These are phyloP conservation scores for Stereocaulon alpinum DNA, from an alignment of 495 filamentous ascomycete genomes.

Conservation along the genomic window DNA sequence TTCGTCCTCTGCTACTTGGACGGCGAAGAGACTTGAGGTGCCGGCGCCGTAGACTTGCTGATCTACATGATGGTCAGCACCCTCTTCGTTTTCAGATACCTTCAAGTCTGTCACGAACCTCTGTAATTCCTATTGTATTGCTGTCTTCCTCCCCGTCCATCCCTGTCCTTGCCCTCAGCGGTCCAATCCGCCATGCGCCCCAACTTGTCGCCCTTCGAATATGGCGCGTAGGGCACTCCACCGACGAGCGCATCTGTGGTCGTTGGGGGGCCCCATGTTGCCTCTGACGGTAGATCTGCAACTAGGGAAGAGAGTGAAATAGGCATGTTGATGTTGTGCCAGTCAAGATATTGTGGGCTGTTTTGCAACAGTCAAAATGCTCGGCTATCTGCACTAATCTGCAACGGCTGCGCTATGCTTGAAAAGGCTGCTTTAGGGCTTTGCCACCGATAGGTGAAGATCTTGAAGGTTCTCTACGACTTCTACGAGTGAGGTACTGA, in stretches of 20 bases:
- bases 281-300: constrained; percentile 50
- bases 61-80: constrained; percentile 41
- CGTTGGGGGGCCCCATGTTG: constrained; percentile 76
- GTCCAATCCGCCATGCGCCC: constrained; percentile 99
- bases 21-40: constrained; percentile 72
- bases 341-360: constrained; percentile 2
- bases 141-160: constrained; percentile 66
- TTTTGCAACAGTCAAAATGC: background rate
- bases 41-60: constrained; percentile 96
- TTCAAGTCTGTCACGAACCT: constrained; percentile 43
- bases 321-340: constrained; percentile 11
- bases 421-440: background rate
- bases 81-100: background rate
- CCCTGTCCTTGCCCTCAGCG: constrained; percentile 77
- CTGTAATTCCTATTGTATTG: constrained; percentile 87
- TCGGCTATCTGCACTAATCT: constrained; percentile 2
- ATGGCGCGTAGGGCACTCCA: constrained; percentile 93
- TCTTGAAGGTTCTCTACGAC: background rate
- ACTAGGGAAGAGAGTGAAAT: constrained; percentile 50
- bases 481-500: background rate
- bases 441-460: background rate
- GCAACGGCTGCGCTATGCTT: constrained; percentile 1
- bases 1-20: constrained; percentile 89
- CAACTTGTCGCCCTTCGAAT: constrained; percentile 96
- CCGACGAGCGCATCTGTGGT: constrained; percentile 76